Percentiles rank a stretch among this genome's conserved stretches.
phyloP scores from a whole-genome alignment of 2,329 filamentous ascomycete species.

The Amauroascus verrucosus region DNA sequence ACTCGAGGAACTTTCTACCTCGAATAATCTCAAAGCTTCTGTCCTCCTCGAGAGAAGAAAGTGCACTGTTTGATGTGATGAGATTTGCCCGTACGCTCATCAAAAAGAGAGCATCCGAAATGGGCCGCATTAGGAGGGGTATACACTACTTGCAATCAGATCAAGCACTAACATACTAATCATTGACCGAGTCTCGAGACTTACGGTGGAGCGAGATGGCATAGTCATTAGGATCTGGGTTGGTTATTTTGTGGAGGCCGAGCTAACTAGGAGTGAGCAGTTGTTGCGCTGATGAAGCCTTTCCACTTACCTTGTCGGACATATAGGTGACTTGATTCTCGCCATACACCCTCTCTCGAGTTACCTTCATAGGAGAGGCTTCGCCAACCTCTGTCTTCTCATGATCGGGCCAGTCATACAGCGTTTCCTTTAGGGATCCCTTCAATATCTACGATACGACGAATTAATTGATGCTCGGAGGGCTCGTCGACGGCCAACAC shows the following conservation, averaged over 20 bases:
- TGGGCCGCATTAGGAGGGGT: slow-evolving; percentile 82
- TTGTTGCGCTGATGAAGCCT: not conserved
- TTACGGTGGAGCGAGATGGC: slow-evolving; percentile 73
- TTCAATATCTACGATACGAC: slow-evolving; percentile 51
- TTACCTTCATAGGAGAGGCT: slow-evolving; percentile 49
- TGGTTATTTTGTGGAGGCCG: slow-evolving; percentile 73
- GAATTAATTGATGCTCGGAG: slow-evolving; percentile 2
- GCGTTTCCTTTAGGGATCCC: slow-evolving; percentile 68
- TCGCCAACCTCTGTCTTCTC: slow-evolving; percentile 38
- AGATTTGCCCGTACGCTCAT: slow-evolving; percentile 62
- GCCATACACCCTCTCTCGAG: slow-evolving; percentile 56
- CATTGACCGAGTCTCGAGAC: slow-evolving; percentile 21
- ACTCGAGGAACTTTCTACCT: not conserved
- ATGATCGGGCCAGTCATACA: slow-evolving; percentile 60
- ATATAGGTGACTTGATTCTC: slow-evolving; percentile 78
- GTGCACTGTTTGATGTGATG: slow-evolving; percentile 60
- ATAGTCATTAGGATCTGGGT: slow-evolving; percentile 58
- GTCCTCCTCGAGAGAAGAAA: slow-evolving; percentile 56
- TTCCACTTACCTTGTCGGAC: slow-evolving; percentile 53
- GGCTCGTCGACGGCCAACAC: not conserved
- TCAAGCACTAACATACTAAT: not conserved
- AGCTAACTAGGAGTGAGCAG: slow-evolving; percentile 41
- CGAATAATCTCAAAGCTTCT: slow-evolving; percentile 21
- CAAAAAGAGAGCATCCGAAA: slow-evolving; percentile 71
- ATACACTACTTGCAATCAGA: slow-evolving; percentile 46